Evolutionary conservation across 1,284 basidiomycete genomes (phyloP).

Genomic region (Ustilago bromivora): DNA sequence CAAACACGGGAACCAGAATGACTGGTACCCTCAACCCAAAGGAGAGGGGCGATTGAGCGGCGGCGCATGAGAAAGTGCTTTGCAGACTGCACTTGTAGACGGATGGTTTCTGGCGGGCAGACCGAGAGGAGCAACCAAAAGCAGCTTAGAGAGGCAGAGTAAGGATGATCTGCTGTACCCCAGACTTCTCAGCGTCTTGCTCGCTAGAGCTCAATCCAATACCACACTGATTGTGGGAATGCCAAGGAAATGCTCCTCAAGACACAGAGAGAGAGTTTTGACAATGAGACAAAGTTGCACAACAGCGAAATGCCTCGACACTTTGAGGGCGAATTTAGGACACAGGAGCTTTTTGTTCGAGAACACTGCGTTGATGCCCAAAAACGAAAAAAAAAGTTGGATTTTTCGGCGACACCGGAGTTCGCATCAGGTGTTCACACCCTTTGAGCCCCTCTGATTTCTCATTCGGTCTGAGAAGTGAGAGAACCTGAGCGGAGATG

Average conservation of each 20-base stretch:
- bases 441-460: background rate
- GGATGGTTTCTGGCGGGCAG: background rate
- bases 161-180: background rate
- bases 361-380: background rate
- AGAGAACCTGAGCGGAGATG: background rate
- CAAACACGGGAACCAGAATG: slow-evolving; percentile 18
- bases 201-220: background rate
- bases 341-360: background rate
- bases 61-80: slow-evolving; percentile 1
- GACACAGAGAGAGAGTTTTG: background rate
- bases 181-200: no score
- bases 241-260: slow-evolving; percentile 4
- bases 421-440: background rate
- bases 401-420: slow-evolving; percentile 10
- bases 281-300: background rate
- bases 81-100: background rate
- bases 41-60: slow-evolving; percentile 3
- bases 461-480: background rate
- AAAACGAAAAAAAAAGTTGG: background rate
- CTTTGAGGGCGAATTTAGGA: background rate
- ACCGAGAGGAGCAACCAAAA: background rate
- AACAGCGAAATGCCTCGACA: background rate
- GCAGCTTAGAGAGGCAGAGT: background rate
- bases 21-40: background rate
- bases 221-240: background rate